Conservation (phyloP, 305 asterid genomes). For the Euphrasia arctica region DNA sequence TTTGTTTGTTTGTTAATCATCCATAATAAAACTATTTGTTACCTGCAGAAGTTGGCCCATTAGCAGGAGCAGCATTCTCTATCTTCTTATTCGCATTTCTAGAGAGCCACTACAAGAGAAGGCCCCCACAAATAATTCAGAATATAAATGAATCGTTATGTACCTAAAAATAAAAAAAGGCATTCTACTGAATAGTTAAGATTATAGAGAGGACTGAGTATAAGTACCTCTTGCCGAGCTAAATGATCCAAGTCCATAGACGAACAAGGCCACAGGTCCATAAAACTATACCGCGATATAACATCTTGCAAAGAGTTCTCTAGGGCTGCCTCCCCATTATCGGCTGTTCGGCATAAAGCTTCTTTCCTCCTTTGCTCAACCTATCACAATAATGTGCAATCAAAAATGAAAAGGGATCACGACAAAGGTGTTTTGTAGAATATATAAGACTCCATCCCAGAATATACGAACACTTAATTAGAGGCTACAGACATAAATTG, state of each 20-base stretch:
- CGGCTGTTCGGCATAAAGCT: slow-evolving; percentile 64
- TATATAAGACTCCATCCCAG: not conserved
- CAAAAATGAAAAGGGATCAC: not conserved
- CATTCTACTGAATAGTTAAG: slow-evolving; percentile 12
- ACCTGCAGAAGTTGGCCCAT: slow-evolving; percentile 68
- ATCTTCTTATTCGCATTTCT: slow-evolving; percentile 62
- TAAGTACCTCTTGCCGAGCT: slow-evolving; percentile 78
- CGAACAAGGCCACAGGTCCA: slow-evolving; percentile 98
- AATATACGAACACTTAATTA: not conserved
- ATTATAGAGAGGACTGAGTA: slow-evolving; percentile 2
- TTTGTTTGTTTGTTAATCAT: not conserved
- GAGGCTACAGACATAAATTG: too few relatives aligned
- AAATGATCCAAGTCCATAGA: slow-evolving; percentile 86
- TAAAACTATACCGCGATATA: slow-evolving; percentile 81
- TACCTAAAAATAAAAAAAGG: slow-evolving; percentile 10
- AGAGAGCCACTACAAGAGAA: slow-evolving; percentile 62
- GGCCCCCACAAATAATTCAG: not conserved
- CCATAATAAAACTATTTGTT: slow-evolving; percentile 10
- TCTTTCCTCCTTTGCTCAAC: slow-evolving; percentile 97
- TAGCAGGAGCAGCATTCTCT: slow-evolving; percentile 51
- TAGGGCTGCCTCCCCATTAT: slow-evolving; percentile 61
- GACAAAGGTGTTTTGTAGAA: not conserved
- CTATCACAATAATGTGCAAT: slow-evolving; percentile 33
- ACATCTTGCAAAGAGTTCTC: slow-evolving; percentile 83
- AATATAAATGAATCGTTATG: not conserved